Evolutionary conservation across 1,139 yeast species (phyloP).

Genomic region (Zygoascus sp.): DNA sequence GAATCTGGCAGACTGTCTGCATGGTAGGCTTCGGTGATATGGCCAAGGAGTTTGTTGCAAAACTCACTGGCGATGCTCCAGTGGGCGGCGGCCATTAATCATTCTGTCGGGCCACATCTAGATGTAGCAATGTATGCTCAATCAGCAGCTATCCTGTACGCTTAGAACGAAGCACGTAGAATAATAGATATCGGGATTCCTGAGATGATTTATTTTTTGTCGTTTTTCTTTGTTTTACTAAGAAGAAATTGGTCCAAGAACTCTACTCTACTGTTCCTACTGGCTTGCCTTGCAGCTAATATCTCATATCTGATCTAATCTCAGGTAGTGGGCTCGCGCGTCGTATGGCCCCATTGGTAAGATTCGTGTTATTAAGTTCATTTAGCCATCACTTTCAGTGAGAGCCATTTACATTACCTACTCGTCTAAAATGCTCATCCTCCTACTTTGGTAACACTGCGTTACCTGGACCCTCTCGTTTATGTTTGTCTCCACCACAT

Average conservation of each 20-base stretch:
- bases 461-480: neutral
- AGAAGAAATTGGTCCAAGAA: too few relatives aligned
- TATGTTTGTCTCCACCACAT: slow-evolving; percentile 51
- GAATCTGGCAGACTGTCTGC: slow-evolving; percentile 97
- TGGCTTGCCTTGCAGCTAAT: too few relatives aligned
- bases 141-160: neutral
- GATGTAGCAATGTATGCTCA: too few relatives aligned
- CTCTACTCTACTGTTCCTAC: too few relatives aligned
- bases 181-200: too few relatives aligned
- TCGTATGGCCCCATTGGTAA: too few relatives aligned
- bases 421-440: neutral
- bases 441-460: neutral
- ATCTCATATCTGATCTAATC: too few relatives aligned
- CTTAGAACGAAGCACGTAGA: neutral
- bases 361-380: neutral
- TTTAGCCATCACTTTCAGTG: neutral
- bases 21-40: slow-evolving; percentile 99
- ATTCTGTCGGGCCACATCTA: too few relatives aligned
- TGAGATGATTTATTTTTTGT: too few relatives aligned
- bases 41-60: slow-evolving; percentile 62
- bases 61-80: slow-evolving; percentile 52
- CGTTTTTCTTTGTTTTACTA: too few relatives aligned
- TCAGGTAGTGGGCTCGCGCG: too few relatives aligned
- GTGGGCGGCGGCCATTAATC: slow-evolving; percentile 41
- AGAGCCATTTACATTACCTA: neutral